Evolutionary conservation across 2,329 filamentous ascomycete species (phyloP), one percentile per base, ranked within the genome.

Genomic region (Orbilia oligospora): DNA sequence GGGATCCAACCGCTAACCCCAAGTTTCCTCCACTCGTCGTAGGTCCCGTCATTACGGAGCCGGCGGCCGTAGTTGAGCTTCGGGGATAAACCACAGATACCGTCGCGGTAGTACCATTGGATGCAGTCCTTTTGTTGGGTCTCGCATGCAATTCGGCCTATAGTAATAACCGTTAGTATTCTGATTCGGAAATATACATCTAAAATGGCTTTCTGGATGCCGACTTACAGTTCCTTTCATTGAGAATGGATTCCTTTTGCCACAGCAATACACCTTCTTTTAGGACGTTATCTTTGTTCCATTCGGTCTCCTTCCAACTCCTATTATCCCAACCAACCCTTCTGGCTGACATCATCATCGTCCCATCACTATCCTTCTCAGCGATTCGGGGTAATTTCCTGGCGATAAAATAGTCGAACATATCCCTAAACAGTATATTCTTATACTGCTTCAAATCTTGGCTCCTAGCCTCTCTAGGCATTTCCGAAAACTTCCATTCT

Each of bases 41-140:
- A 78, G 9, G 75, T 72, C 12, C 75, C 75, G 14, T 78, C 68
- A 51, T 78, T 68, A 20, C 68, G 75, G 8, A 78, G 63, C 53
- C 75, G 75, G n/a, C 64, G 68, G 75, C 75, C 75, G 48, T 78
- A 78, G 49, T 72, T 72, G 41, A 78, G 14, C 41, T 78, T 78
- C 2, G 55, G 44, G 24, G 68, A 71, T n/a, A 78, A 10, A 24
- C 75, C 75, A 58, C 75, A 78, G 56, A 78, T 69, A 38, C 75
- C 75, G 10, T 67, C 61, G 36, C 75, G 65, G 27, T 51, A 78
- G 36, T 78, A 78, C 75, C 75, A 78, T 48, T 78, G 75, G 9
- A 78, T 53, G 9, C 75, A 78, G n/a, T 66, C 48, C 6, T 44
- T 56, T 9, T 69, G 24, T 24, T 78, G 48, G 36, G 64, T 63